Evolutionary conservation across 2,329 filamentous ascomycete genomes (phyloP).

Genomic region (Penicillium sp.): DNA sequence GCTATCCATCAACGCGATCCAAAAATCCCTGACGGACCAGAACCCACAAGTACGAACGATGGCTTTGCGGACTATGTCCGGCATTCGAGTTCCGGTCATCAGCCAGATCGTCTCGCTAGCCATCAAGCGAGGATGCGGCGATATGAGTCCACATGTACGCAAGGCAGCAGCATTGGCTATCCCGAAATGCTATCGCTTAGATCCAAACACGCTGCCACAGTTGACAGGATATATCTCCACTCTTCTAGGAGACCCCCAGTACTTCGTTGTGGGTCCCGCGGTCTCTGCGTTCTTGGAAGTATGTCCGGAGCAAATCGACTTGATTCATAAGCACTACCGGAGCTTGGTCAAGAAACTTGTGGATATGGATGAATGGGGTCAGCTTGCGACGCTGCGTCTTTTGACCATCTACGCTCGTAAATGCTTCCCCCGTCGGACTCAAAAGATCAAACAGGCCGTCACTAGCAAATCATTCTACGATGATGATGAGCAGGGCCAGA

Average conservation of each 20-base stretch:
- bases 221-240: conserved; percentile 79
- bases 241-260: conserved; percentile 87
- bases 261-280: conserved; percentile 94
- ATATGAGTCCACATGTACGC: conserved; percentile 93
- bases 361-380: conserved; percentile 99
- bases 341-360: conserved; percentile 85
- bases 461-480: conserved; percentile 80
- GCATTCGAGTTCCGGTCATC: conserved; percentile 95
- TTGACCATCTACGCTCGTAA: conserved; percentile 84
- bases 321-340: conserved; percentile 90
- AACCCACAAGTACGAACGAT: conserved; percentile 91
- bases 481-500: conserved; percentile 61
- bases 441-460: conserved; percentile 59
- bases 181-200: conserved; percentile 92
- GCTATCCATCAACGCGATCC: conserved; percentile 97
- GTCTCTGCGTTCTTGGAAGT: conserved; percentile 88
- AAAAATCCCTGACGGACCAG: conserved; percentile 92
- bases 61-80: conserved; percentile 94
- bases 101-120: conserved; percentile 95
- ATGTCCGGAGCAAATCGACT: conserved; percentile 83
- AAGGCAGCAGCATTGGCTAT: conserved; percentile 93
- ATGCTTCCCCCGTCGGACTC: conserved; percentile 78
- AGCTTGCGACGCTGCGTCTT: conserved; percentile 79
- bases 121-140: conserved; percentile 89
- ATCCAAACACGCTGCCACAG: conserved; percentile 83